Conservation (phyloP, 140 eudicot species). For the Flaveria floridana region DNA sequence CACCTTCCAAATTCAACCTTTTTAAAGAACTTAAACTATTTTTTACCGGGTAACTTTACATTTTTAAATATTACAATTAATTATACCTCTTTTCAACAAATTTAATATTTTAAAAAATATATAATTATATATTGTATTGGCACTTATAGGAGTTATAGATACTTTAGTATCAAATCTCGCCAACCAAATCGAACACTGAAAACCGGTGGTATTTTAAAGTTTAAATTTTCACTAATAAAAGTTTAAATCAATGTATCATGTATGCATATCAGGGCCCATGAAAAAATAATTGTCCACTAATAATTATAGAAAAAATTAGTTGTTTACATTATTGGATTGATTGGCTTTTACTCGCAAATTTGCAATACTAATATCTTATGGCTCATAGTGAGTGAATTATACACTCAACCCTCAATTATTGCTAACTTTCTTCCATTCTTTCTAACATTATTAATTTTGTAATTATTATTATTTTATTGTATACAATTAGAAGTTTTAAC, state of each 20-base stretch:
- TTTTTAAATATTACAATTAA: too few relatives aligned
- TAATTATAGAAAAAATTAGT: neutral
- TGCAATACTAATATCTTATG: neutral
- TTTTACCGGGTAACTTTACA: too few relatives aligned
- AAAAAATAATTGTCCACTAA: neutral
- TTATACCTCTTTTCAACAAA: too few relatives aligned
- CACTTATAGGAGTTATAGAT: neutral
- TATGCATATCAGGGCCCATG: neutral
- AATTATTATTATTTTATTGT: neutral
- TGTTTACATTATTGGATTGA: neutral
- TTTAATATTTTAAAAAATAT: too few relatives aligned
- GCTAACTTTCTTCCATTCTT: too few relatives aligned
- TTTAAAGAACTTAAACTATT: too few relatives aligned
- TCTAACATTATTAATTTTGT: neutral
- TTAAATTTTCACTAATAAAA: neutral
- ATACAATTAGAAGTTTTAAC: neutral
- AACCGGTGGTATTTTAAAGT: neutral
- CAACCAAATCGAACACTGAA: neutral
- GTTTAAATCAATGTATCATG: neutral
- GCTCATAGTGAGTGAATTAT: conserved; percentile 1
- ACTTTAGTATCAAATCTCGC: conserved; percentile 3
- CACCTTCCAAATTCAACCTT: too few relatives aligned
- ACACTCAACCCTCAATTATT: conserved; percentile 10
- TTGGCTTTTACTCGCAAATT: neutral
- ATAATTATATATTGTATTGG: too few relatives aligned